Percentiles rank a stretch among this genome's conserved stretches.
These are phyloP conservation scores for Diaporthe amygdali DNA, from an alignment of 2,329 filamentous ascomycete genomes.

Conservation along the genomic window DNA sequence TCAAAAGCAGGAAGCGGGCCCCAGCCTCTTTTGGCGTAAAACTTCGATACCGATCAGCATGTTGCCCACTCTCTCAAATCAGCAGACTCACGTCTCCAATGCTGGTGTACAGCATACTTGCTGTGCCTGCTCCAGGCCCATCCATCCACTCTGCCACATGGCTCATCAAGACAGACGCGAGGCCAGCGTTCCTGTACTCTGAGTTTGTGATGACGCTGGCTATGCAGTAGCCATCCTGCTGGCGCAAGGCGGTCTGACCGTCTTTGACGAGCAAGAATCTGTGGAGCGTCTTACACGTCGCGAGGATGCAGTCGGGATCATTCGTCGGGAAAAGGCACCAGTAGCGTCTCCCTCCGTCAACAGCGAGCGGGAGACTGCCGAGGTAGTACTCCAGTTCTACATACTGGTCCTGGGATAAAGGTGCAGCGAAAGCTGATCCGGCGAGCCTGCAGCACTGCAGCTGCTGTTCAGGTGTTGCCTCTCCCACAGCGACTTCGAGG, in stretches of 20 bases:
- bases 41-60: not conserved
- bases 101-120: conserved; percentile 3
- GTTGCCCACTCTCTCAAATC: not conserved
- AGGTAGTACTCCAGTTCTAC: not conserved
- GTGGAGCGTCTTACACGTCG: conserved; percentile 6
- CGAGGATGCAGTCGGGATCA: not conserved
- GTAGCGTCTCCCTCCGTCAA: not conserved
- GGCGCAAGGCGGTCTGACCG: not conserved
- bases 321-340: not conserved
- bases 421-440: not conserved
- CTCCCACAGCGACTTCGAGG: not conserved
- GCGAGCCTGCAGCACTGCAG: not conserved
- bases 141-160: conserved; percentile 1
- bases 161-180: not conserved
- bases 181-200: not conserved
- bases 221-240: not conserved
- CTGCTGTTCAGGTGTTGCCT: not conserved
- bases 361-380: not conserved
- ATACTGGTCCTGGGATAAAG: not conserved
- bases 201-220: conserved; percentile 5
- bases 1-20: not conserved
- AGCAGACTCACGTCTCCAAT: not conserved
- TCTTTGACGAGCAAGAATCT: not conserved
- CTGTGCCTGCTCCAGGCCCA: not conserved
- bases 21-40: conserved; percentile 3